These are phyloP conservation scores for Termitomyces bulborhizus DNA, from an alignment of 768 basidiomycete genomes.

Conservation along the genomic window DNA sequence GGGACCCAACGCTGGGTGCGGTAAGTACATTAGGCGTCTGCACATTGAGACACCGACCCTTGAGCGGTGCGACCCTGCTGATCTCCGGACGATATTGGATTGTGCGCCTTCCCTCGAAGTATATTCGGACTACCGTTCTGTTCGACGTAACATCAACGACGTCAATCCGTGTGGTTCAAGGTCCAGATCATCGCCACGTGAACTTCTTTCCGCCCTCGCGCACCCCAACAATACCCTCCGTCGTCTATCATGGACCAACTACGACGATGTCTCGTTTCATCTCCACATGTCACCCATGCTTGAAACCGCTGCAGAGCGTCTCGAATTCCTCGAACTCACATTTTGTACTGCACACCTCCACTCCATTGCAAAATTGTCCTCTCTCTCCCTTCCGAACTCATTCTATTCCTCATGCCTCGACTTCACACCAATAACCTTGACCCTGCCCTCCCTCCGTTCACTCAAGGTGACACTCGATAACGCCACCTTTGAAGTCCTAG, in stretches of 20 bases:
- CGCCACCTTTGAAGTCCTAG: constrained; percentile 60
- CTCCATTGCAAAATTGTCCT: constrained; percentile 17
- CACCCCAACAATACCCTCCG: constrained; percentile 47
- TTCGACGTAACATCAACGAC: constrained; percentile 48
- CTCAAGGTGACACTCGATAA: constrained; percentile 70
- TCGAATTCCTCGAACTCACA: constrained; percentile 67
- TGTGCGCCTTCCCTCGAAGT: constrained; percentile 52
- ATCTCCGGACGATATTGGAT: constrained; percentile 65
- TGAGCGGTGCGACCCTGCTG: constrained; percentile 58
- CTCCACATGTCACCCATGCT: constrained; percentile 50
- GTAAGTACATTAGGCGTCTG: constrained; percentile 51
- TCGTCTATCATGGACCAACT: constrained; percentile 66
- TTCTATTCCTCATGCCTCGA: constrained; percentile 8
- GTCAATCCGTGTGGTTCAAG: constrained; percentile 32
- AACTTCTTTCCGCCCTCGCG: constrained; percentile 53
- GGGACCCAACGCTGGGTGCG: constrained; percentile 25
- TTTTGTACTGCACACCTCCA: constrained; percentile 45
- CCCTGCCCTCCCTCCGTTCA: constrained; percentile 58
- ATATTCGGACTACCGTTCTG: constrained; percentile 59
- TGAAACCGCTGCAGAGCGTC: constrained; percentile 40
- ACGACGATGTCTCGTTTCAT: constrained; percentile 55
- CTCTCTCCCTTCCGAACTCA: constrained; percentile 5
- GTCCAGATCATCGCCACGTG: constrained; percentile 44
- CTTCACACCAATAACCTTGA: constrained; percentile 25
- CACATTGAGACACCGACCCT: constrained; percentile 67